Evolutionary conservation across 208 protist genomes (phyloP).

Genomic region (Vickermania ingenoplastis): DNA sequence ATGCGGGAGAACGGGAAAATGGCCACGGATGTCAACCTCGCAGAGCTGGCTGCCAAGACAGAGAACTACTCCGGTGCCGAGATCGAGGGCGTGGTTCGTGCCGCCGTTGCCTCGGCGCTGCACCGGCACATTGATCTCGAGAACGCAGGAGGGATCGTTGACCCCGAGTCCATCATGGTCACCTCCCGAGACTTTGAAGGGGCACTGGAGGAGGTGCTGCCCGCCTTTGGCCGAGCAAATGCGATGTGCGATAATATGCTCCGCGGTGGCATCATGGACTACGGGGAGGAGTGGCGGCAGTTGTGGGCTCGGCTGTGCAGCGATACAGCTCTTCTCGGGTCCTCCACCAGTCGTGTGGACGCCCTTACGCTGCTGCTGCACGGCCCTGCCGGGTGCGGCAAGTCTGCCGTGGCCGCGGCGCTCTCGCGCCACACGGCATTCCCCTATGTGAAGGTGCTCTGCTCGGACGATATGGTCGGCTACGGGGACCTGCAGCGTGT

Average conservation of each 20-base stretch:
- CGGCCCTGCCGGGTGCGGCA: constrained; percentile 87
- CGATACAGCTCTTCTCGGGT: constrained; percentile 80
- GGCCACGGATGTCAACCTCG: constrained; percentile 87
- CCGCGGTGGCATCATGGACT: constrained; percentile 91
- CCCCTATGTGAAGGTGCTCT: constrained; percentile 97
- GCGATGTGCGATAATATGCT: constrained; percentile 86
- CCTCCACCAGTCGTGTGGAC: constrained; percentile 80
- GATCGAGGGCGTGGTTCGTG: constrained; percentile 87
- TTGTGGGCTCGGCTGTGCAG: constrained; percentile 36
- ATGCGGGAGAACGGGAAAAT: constrained; percentile 91
- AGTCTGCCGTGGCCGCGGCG: constrained; percentile 93
- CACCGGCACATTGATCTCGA: constrained; percentile 86
- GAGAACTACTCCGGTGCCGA: constrained; percentile 99
- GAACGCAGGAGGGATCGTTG: constrained; percentile 45
- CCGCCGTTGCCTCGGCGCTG: constrained; percentile 84
- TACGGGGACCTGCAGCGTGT: constrained; percentile 85
- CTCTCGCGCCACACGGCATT: constrained; percentile 87
- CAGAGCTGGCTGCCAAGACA: constrained; percentile 88
- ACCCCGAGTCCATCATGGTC: constrained; percentile 52
- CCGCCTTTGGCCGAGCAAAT: constrained; percentile 94
- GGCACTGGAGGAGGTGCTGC: constrained; percentile 88
- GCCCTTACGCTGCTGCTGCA: constrained; percentile 91
- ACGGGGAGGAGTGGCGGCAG: constrained; percentile 75
- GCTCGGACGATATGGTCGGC: constrained; percentile 88
- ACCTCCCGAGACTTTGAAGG: constrained; percentile 59